These are phyloP conservation scores for Cladophialophora yegresii DNA, from an alignment of 2,329 filamentous ascomycete genomes.

Conservation along the genomic window DNA sequence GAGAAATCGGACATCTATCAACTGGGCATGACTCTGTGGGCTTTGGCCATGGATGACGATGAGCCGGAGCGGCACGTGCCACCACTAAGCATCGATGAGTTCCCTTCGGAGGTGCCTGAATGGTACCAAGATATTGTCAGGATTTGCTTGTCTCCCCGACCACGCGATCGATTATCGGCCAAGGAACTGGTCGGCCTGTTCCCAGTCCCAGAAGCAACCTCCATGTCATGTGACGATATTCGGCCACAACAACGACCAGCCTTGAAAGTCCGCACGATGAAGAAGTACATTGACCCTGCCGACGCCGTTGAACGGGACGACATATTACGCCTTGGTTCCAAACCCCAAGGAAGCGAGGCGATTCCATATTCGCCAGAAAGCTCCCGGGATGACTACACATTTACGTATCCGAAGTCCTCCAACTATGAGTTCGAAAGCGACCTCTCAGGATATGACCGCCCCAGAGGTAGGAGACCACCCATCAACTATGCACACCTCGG, in stretches of 20 bases:
- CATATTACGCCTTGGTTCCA: slow-evolving; percentile 31
- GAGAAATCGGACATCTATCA: slow-evolving; percentile 97
- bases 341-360: slow-evolving; percentile 14
- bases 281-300: slow-evolving; percentile 36
- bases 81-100: slow-evolving; percentile 62
- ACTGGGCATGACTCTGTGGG: slow-evolving; percentile 96
- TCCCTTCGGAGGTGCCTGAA: slow-evolving; percentile 66
- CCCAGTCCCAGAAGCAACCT: slow-evolving; percentile 59
- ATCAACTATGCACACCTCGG: slow-evolving; percentile 31
- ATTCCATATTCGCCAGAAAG: slow-evolving; percentile 35
- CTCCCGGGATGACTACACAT: slow-evolving; percentile 36
- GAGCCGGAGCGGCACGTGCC: slow-evolving; percentile 80
- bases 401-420: slow-evolving; percentile 37
- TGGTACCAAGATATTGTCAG: slow-evolving; percentile 78
- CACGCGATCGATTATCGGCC: slow-evolving; percentile 72
- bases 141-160: slow-evolving; percentile 73
- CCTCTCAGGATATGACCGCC: slow-evolving; percentile 32
- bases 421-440: slow-evolving; percentile 36
- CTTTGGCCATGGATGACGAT: slow-evolving; percentile 80
- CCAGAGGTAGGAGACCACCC: slow-evolving; percentile 32
- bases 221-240: slow-evolving; percentile 14
- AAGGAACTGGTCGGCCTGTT: slow-evolving; percentile 70
- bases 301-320: slow-evolving; percentile 37
- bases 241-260: slow-evolving; percentile 23
- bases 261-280: slow-evolving; percentile 22